A percentile compares a stretch with the other conserved stretches of the same genome.
Conservation (phyloP, 176 grass and related monocot genomes). For the Zea mays region Zm-B73-REFERENCE-NAM-5.0 NC_050105.1:141972001-141972500, state of each 20-base stretch:
- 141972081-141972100: not conserved
- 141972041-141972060: not conserved
- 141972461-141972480: too few relatives aligned
- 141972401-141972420: too few relatives aligned
- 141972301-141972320: slow-evolving; percentile 26
- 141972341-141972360: too few relatives aligned
- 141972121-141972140: slow-evolving; percentile 23
- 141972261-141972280: slow-evolving; percentile 9
- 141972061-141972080: not conserved
- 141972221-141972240: slow-evolving; percentile 28
- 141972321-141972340: slow-evolving; percentile 11
- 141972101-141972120: not conserved
- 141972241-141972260: not conserved
- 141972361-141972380: too few relatives aligned
- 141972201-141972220: not conserved
- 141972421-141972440: too few relatives aligned
- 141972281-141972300: not conserved
- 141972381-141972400: too few relatives aligned
- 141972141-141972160: not conserved
- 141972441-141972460: too few relatives aligned
- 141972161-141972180: not conserved
- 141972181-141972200: not conserved
- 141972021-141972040: not conserved
- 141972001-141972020: slow-evolving; percentile 1
- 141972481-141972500: too few relatives aligned